Percentiles rank a stretch among this genome's conserved stretches.
Conservation (phyloP, 2,329 filamentous ascomycete genomes). For the Parascedosporium putredinis region DNA sequence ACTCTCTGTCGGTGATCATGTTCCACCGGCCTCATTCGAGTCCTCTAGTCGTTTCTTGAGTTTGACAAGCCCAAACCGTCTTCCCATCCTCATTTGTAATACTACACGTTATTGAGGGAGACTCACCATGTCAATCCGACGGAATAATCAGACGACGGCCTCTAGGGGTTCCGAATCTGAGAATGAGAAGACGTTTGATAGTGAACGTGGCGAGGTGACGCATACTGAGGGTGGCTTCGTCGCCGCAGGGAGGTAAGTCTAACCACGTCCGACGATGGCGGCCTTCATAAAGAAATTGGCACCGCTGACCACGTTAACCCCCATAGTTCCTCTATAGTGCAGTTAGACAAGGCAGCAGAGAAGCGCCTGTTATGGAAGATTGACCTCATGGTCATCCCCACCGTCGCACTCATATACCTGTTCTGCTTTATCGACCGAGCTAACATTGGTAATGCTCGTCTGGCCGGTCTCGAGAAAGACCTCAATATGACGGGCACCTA, state of each 20-base stretch:
- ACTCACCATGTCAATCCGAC: not conserved
- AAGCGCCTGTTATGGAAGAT: slow-evolving; percentile 39
- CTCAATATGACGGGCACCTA: slow-evolving; percentile 47
- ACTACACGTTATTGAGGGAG: too few species aligned
- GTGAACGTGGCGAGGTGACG: not conserved
- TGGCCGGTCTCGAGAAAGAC: slow-evolving; percentile 55
- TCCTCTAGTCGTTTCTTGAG: too few species aligned
- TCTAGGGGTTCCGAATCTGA: slow-evolving; percentile 1
- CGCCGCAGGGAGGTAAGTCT: slow-evolving; percentile 31
- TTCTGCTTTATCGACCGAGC: slow-evolving; percentile 56
- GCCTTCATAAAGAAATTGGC: too few species aligned
- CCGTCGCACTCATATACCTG: slow-evolving; percentile 46
- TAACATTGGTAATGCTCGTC: slow-evolving; percentile 46
- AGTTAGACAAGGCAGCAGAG: slow-evolving; percentile 14
- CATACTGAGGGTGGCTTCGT: slow-evolving; percentile 28
- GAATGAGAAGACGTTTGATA: not conserved
- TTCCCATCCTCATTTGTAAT: too few species aligned
- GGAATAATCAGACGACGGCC: not conserved
- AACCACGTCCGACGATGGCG: slow-evolving; percentile 19
- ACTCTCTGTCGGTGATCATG: too few species aligned
- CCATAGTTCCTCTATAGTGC: slow-evolving; percentile 37
- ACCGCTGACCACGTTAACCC: too few species aligned
- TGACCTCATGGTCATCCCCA: slow-evolving; percentile 47
- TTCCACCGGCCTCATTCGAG: too few species aligned
- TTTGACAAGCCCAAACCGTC: too few species aligned